phyloP scores from a whole-genome alignment of 2,329 filamentous ascomycete species.

The Coleophoma eucalyptorum region DNA sequence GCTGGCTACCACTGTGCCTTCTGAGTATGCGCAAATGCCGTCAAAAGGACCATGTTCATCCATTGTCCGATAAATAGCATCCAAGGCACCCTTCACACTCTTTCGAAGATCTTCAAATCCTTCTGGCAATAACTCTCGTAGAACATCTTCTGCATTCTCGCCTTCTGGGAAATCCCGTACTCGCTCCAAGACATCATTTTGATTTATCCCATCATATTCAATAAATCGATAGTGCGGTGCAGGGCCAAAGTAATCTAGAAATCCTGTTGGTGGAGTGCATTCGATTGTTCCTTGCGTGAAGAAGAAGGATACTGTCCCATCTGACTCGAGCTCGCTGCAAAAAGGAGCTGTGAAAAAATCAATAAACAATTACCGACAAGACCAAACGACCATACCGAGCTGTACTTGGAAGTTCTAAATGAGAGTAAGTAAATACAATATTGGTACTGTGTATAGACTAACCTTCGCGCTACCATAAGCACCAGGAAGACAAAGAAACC shows the following conservation, averaged over 20 bases:
- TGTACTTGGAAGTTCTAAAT: slow-evolving; percentile 52
- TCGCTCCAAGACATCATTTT: slow-evolving; percentile 18
- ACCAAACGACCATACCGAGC: slow-evolving; percentile 31
- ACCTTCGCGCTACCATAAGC: slow-evolving; percentile 53
- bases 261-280: slow-evolving; percentile 45
- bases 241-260: slow-evolving; percentile 43
- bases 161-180: slow-evolving; percentile 19
- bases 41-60: slow-evolving; percentile 41
- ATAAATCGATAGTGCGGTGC: slow-evolving; percentile 41
- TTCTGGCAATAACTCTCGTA: slow-evolving; percentile 15
- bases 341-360: slow-evolving; percentile 34
- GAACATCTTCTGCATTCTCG: slow-evolving; percentile 15
- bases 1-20: slow-evolving; percentile 51
- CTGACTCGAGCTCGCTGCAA: slow-evolving; percentile 40
- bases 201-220: slow-evolving; percentile 36
- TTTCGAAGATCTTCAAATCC: slow-evolving; percentile 8
- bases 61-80: slow-evolving; percentile 36
- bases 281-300: slow-evolving; percentile 47
- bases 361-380: background rate
- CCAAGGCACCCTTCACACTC: slow-evolving; percentile 21
- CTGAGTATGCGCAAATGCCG: slow-evolving; percentile 55
- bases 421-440: slow-evolving; percentile 7
- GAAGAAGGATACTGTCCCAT: slow-evolving; percentile 41
- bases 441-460: slow-evolving; percentile 20
- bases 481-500: slow-evolving; percentile 52